A percentile compares a stretch with the other conserved stretches of the same genome.
Conservation (phyloP, 371 early-diverging fungal species). For the Syncephalastrum contaminatum region DNA sequence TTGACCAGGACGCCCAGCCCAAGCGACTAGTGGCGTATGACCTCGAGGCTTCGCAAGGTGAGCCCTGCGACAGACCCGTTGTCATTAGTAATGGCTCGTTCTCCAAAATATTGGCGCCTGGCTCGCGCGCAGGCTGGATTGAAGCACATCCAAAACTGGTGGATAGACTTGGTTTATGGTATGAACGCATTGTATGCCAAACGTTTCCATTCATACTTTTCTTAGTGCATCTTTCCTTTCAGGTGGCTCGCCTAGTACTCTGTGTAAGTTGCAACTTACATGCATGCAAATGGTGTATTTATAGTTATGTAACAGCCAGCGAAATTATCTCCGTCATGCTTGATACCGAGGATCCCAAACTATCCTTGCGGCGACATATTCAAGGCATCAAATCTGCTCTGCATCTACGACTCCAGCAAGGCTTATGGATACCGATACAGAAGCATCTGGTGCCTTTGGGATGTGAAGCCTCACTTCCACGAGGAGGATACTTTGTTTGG, state of each 20-base stretch:
- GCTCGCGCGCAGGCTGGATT: slow-evolving; percentile 38
- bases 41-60: slow-evolving; percentile 6
- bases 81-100: slow-evolving; percentile 47
- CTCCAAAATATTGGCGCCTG: slow-evolving; percentile 42
- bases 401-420: slow-evolving; percentile 20
- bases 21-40: slow-evolving; percentile 35
- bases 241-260: slow-evolving; percentile 37
- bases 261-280: slow-evolving; percentile 15
- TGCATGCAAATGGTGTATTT: no score
- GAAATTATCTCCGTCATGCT: slow-evolving; percentile 33
- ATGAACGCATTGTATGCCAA: slow-evolving; percentile 1
- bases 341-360: slow-evolving; percentile 8
- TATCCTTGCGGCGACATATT: slow-evolving; percentile 22
- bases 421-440: slow-evolving; percentile 27
- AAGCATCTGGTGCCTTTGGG: slow-evolving; percentile 30
- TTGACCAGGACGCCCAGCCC: slow-evolving; percentile 12
- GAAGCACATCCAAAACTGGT: slow-evolving; percentile 31
- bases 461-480: slow-evolving; percentile 23
- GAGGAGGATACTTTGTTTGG: slow-evolving; percentile 50
- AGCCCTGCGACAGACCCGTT: slow-evolving; percentile 12
- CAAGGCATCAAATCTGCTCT: slow-evolving; percentile 12
- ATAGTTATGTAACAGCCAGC: slow-evolving; percentile 16
- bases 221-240: slow-evolving; percentile 40
- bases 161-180: slow-evolving; percentile 28
- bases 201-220: background rate